These are phyloP conservation scores for Lachnellula cervina DNA, from an alignment of 2,329 filamentous ascomycete species.

Conservation along the genomic window DNA sequence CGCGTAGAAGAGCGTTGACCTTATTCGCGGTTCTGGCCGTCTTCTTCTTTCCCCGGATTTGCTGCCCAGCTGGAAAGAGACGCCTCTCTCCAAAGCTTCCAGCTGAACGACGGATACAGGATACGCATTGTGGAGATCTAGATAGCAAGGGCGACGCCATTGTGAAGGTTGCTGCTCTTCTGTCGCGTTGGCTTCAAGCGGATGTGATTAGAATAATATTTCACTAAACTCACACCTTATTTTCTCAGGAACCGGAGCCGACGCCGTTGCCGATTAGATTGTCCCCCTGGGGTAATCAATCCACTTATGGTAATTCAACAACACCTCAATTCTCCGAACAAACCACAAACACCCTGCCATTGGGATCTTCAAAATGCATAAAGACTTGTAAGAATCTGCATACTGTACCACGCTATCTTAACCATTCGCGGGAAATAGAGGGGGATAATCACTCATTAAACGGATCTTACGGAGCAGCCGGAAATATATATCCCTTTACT, in stretches of 20 bases:
- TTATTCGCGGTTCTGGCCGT: constrained; percentile 34
- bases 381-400: too few species aligned
- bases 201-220: background rate
- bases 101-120: constrained; percentile 26
- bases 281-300: too few species aligned
- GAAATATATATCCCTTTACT: too few species aligned
- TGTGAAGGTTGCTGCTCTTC: constrained; percentile 4
- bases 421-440: too few species aligned
- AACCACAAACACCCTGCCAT: too few species aligned
- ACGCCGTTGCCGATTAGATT: background rate
- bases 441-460: too few species aligned
- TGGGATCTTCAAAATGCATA: too few species aligned
- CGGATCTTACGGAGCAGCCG: too few species aligned
- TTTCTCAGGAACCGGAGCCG: background rate
- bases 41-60: constrained; percentile 41
- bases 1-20: constrained; percentile 46
- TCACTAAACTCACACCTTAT: background rate
- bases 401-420: too few species aligned
- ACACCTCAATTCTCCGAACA: too few species aligned
- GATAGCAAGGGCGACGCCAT: constrained; percentile 28
- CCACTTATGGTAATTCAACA: too few species aligned
- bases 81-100: constrained; percentile 18
- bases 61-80: constrained; percentile 27
- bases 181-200: constrained; percentile 4
- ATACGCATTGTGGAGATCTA: constrained; percentile 26